Percentiles rank a stretch among this genome's conserved stretches.
phyloP scores from a whole-genome alignment of 2,329 filamentous ascomycete genomes.

The Corniculantispora saksenae region DNA sequence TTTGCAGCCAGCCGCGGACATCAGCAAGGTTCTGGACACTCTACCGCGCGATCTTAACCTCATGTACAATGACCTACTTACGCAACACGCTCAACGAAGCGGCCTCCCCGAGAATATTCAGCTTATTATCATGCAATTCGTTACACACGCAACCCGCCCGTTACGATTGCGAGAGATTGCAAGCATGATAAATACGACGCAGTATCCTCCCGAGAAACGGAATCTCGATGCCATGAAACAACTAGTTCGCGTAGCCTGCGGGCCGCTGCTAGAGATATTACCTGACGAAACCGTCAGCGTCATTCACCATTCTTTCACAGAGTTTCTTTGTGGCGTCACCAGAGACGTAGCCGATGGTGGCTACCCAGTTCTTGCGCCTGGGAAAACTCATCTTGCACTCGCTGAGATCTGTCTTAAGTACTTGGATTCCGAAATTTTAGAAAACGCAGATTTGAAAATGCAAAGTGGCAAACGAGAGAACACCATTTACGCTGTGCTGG shows the following conservation, averaged over 20 bases:
- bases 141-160: constrained; percentile 43
- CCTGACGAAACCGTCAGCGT: constrained; percentile 46
- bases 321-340: constrained; percentile 38
- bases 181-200: constrained; percentile 21
- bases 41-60: constrained; percentile 31
- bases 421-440: not conserved
- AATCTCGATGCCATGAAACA: constrained; percentile 35
- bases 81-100: constrained; percentile 25
- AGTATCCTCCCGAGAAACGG: not conserved
- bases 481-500: not conserved
- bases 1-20: constrained; percentile 27
- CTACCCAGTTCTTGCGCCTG: constrained; percentile 21
- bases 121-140: constrained; percentile 39
- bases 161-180: constrained; percentile 46
- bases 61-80: not conserved
- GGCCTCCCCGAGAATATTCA: constrained; percentile 35
- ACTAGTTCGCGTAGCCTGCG: constrained; percentile 40
- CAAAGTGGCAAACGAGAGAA: not conserved
- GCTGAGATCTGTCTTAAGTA: not conserved
- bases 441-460: not conserved
- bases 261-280: constrained; percentile 46
- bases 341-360: constrained; percentile 2
- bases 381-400: not conserved
- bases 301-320: constrained; percentile 51
- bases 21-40: constrained; percentile 28